Evolutionary conservation across 768 basidiomycete species (phyloP), one percentile per base, ranked within the genome.

Genomic region (Serendipita indica): DNA sequence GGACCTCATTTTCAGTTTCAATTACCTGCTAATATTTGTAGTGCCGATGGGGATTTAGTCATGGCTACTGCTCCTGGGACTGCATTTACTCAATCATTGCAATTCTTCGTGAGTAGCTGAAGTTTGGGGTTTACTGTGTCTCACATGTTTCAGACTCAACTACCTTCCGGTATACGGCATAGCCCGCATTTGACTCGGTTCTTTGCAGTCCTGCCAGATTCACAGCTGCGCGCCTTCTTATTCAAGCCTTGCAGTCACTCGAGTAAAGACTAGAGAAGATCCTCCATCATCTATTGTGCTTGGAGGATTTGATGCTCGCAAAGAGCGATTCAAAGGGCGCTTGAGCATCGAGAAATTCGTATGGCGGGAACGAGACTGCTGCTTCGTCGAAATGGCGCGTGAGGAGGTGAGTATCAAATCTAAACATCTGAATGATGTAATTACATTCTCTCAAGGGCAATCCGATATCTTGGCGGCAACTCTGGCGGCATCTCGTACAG

Each of bases 101-200:
- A 87, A 73, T 77, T 91, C 57, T 91, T 90, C 73, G 89, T 90
- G 64, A 60, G 85, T 75, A 27, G 39, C 25, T 22, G 46, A 60
- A 33, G 7, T n/a, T 0, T 28, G 33, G n/a, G 32, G 20, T 16
- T 35, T 35, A 32, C 14, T 4, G 16, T 33, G 20, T 59, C 33
- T 32, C 12, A 18, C 22, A 20, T 13, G 18, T 0, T n/a, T 0
- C 64, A 92, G 89, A 86, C 88, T 0, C 86, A 92, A 76, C 89
- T 88, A 0, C 86, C 88, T 71, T 70, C 72, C 1, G 89, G 89
- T 2, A 74, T 72, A 27, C 78, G 81, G 10, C 89, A 89, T 64
- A 82, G 74, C 1, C 84, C 87, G 0, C 77, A 82, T 60, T 75
- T 89, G 16, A 90, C 89, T 0, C 82, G 89, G 0, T 91, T 92